phyloP scores from a whole-genome alignment of 2,329 filamentous ascomycete genomes.

The Colletotrichum karsti region DNA sequence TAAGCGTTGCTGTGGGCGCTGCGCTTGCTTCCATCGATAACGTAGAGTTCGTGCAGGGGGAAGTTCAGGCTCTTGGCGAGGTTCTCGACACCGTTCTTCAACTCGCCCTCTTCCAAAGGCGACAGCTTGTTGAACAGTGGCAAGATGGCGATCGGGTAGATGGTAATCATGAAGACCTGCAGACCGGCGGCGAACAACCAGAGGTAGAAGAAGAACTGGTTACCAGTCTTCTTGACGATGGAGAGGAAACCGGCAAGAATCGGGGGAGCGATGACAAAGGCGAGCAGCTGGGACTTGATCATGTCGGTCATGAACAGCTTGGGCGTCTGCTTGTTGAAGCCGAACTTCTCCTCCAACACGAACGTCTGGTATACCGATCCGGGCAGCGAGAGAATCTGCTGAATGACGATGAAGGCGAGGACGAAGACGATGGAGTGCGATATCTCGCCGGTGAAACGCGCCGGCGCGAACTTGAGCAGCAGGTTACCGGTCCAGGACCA shows the following conservation, averaged over 20 bases:
- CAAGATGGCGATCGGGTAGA: conserved; percentile 93
- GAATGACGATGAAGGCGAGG: conserved; percentile 84
- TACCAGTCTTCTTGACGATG: conserved; percentile 94
- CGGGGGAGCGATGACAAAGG: conserved; percentile 82
- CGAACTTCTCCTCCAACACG: conserved; percentile 94
- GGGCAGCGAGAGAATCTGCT: conserved; percentile 82
- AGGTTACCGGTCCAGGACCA: conserved; percentile 84
- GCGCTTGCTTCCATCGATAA: conserved; percentile 92
- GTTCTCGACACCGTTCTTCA: conserved; percentile 88
- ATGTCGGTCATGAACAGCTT: conserved; percentile 89
- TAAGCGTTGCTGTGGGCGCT: conserved; percentile 90
- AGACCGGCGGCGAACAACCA: conserved; percentile 92
- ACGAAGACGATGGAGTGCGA: conserved; percentile 93
- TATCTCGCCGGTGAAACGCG: conserved; percentile 88
- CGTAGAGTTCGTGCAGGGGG: conserved; percentile 90
- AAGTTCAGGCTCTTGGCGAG: conserved; percentile 88
- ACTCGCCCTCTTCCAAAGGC: conserved; percentile 83
- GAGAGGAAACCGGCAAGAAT: conserved; percentile 91
- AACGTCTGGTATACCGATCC: conserved; percentile 93
- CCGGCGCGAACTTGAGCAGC: conserved; percentile 78
- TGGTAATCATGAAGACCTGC: conserved; percentile 93
- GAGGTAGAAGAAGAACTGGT: conserved; percentile 96
- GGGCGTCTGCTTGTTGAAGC: conserved; percentile 98
- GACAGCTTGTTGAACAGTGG: conserved; percentile 99
- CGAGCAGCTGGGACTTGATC: conserved; percentile 87